These are phyloP conservation scores for Perkinsus olseni DNA, from an alignment of 169 alveolate species.

Conservation along the genomic window DNA sequence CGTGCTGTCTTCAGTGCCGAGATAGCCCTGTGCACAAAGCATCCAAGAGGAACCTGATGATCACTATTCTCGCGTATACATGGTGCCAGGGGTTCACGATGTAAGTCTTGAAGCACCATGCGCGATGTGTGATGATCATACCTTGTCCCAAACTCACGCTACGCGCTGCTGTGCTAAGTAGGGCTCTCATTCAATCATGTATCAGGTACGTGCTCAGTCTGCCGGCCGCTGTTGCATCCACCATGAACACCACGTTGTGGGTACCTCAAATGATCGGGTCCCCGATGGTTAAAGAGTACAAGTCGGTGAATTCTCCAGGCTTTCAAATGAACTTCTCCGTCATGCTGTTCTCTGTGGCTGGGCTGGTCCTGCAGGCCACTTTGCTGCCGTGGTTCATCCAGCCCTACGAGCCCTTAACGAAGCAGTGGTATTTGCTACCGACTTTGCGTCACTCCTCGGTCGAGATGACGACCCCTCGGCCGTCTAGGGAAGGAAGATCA, in stretches of 20 bases:
- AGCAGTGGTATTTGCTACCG: neutral
- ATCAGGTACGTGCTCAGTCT: neutral
- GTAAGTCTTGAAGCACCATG: no score
- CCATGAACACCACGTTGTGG: neutral
- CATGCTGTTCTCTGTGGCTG: neutral
- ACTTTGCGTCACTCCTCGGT: neutral
- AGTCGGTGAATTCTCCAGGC: neutral
- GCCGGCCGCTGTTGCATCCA: neutral
- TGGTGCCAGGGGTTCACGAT: neutral
- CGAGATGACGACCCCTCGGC: no score
- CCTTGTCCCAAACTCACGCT: no score
- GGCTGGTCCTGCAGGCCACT: neutral
- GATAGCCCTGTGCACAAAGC: neutral
- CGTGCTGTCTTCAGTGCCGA: neutral
- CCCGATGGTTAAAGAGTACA: neutral
- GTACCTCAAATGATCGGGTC: neutral
- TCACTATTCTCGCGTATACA: neutral
- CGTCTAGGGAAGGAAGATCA: neutral
- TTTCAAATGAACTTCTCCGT: neutral
- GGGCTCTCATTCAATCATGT: no score
- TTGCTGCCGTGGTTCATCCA: neutral
- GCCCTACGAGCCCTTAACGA: neutral
- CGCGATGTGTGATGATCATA: no score
- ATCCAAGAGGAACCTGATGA: neutral
- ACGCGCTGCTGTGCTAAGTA: neutral